Percentiles rank a stretch among this genome's conserved stretches.
Evolutionary conservation across 805 yeast species (phyloP).

Genomic region (Suhomyces sp.): DNA sequence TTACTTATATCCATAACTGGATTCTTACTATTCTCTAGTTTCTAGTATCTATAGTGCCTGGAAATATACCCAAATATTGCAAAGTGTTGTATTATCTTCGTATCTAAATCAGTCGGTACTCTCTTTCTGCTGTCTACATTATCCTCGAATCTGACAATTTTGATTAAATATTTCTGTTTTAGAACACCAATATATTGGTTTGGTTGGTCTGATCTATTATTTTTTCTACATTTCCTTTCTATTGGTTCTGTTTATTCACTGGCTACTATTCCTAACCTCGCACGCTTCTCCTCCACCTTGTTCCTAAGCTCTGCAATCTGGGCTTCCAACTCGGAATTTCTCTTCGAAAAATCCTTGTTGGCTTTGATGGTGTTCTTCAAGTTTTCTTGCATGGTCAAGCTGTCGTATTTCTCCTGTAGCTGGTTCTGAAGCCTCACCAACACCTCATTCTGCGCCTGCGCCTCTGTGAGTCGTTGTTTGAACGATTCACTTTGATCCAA

Average conservation of each 20-base stretch:
- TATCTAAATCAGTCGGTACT: too few relatives aligned
- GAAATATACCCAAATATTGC: too few relatives aligned
- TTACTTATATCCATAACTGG: too few relatives aligned
- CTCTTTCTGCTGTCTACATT: too few relatives aligned
- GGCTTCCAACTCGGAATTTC: conserved; percentile 24
- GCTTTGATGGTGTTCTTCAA: conserved; percentile 25
- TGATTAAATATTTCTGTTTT: too few relatives aligned
- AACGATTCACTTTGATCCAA: conserved; percentile 29
- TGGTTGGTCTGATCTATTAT: too few relatives aligned
- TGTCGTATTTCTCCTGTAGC: conserved; percentile 11
- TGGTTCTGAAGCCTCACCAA: conserved; percentile 6
- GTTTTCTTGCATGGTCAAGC: conserved; percentile 19
- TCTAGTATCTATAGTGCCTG: too few relatives aligned
- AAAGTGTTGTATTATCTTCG: too few relatives aligned
- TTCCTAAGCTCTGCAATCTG: conserved; percentile 27
- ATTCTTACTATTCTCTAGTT: too few relatives aligned
- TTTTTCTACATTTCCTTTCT: too few relatives aligned
- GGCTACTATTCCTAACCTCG: conserved; percentile 19
- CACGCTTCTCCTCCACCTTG: conserved; percentile 24
- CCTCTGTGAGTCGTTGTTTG: conserved; percentile 11
- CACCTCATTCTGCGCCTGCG: conserved; percentile 6
- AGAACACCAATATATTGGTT: too few relatives aligned
- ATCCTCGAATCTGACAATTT: too few relatives aligned
- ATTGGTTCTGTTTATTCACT: not conserved
- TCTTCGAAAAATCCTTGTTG: conserved; percentile 34